Percentiles rank a stretch among this genome's conserved stretches.
These are phyloP conservation scores for Talaromyces sp. DNA, from an alignment of 2,329 filamentous ascomycete genomes.

Conservation along the genomic window DNA sequence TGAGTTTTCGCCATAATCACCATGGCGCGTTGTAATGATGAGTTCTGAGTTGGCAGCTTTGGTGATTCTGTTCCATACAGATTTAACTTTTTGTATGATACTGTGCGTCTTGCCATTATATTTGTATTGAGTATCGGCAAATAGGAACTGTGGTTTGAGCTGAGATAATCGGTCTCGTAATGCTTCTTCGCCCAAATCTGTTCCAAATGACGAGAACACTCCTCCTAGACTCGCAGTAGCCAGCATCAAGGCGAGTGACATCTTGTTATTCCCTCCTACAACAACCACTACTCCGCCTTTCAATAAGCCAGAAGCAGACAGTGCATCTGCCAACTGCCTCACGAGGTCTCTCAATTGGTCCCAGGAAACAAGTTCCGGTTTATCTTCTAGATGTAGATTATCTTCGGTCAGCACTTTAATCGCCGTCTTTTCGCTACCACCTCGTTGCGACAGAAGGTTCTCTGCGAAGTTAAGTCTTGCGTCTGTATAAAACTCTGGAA, in stretches of 20 bases:
- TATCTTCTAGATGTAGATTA: not conserved
- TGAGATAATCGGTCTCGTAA: constrained; percentile 2
- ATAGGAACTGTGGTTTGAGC: not conserved
- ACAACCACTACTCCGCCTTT: not conserved
- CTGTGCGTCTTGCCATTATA: constrained; percentile 4
- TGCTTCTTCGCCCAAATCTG: constrained; percentile 2
- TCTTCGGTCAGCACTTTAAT: not conserved
- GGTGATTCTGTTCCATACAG: constrained; percentile 4
- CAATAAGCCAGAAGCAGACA: not conserved
- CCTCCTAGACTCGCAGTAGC: not conserved
- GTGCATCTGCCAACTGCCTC: not conserved
- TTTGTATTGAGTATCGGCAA: not conserved
- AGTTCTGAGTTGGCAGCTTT: constrained; percentile 4
- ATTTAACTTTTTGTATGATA: not conserved
- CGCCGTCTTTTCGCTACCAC: not conserved
- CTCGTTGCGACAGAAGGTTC: not conserved
- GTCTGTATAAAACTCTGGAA: not conserved
- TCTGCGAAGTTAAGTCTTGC: constrained; percentile 2
- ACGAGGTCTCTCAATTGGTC: not conserved
- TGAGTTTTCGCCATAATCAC: not conserved
- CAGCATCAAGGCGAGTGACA: not conserved
- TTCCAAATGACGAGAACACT: not conserved
- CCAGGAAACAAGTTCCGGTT: not conserved
- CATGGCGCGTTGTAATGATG: not conserved
- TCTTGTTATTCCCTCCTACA: not conserved